Conservation (phyloP, 2,329 filamentous ascomycete species). For the Beauveria rudraprayagi region DNA sequence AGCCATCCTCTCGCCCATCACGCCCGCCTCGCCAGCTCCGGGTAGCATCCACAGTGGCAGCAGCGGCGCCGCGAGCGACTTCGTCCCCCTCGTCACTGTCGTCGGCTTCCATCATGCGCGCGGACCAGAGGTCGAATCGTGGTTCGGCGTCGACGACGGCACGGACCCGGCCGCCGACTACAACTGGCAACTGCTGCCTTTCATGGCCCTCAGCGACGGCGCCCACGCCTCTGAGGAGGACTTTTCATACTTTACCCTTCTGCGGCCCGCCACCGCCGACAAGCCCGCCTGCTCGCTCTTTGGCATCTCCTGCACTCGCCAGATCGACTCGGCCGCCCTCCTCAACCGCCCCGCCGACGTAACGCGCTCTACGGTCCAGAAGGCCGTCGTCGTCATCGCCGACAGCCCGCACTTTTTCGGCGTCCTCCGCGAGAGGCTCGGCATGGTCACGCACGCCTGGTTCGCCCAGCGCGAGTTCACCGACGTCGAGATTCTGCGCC, state of each 20-base stretch:
- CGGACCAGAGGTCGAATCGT: constrained; percentile 88
- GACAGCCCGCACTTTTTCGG: constrained; percentile 87
- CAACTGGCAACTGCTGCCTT: constrained; percentile 85
- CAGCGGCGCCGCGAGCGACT: constrained; percentile 22
- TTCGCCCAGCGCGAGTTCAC: constrained; percentile 91
- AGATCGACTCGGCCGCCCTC: constrained; percentile 73
- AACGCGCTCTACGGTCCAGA: constrained; percentile 95
- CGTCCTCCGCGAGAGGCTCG: constrained; percentile 79
- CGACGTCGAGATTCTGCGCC: constrained; percentile 79
- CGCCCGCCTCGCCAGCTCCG: constrained; percentile 23
- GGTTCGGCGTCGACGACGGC: constrained; percentile 61
- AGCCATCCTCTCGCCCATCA: constrained; percentile 25
- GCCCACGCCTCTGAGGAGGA: constrained; percentile 90
- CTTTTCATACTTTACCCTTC: constrained; percentile 96
- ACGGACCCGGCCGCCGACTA: constrained; percentile 73
- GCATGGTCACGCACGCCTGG: constrained; percentile 89
- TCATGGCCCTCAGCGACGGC: constrained; percentile 94
- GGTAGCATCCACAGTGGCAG: constrained; percentile 22
- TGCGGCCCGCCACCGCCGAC: constrained; percentile 49
- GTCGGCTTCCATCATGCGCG: constrained; percentile 79
- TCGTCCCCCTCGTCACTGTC: constrained; percentile 65
- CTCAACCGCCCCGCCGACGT: constrained; percentile 78
- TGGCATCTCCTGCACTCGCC: constrained; percentile 89
- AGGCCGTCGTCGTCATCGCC: constrained; percentile 91
- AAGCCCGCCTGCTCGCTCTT: constrained; percentile 74